Evolutionary conservation across 805 yeast species (phyloP).

Genomic region (Cyberlindnera lachancei): DNA sequence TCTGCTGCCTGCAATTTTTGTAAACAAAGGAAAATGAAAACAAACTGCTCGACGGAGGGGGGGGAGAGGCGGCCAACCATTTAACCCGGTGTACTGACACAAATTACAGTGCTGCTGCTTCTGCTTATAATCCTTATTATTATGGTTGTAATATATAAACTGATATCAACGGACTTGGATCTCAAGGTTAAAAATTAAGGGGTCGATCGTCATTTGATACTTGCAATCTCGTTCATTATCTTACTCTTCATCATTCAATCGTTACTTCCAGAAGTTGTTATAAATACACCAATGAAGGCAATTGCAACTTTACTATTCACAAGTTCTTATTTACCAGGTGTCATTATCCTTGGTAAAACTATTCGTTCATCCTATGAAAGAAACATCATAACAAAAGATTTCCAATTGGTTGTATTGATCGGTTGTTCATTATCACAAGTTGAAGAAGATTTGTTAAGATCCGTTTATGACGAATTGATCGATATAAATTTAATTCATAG

Average conservation of each 20-base stretch:
- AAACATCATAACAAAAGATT: constrained; percentile 6
- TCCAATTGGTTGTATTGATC: constrained; percentile 17
- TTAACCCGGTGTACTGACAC: no score
- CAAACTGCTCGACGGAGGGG: no score
- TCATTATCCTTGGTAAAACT: constrained; percentile 40
- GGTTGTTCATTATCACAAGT: constrained; percentile 13
- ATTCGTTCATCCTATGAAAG: no score
- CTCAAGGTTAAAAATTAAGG: no score
- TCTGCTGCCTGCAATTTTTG: no score
- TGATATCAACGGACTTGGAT: no score
- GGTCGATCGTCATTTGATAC: no score
- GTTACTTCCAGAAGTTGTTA: not conserved
- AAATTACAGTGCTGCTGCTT: no score
- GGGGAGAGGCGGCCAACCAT: no score
- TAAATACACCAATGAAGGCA: constrained; percentile 24
- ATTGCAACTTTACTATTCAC: constrained; percentile 42
- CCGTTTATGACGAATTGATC: constrained; percentile 20
- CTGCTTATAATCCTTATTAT: no score
- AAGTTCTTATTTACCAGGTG: constrained; percentile 49
- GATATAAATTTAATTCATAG: constrained; percentile 21
- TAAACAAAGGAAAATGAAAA: no score
- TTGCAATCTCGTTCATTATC: not conserved
- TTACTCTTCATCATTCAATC: not conserved
- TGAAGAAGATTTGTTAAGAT: constrained; percentile 9
- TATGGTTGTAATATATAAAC: no score